A percentile compares a stretch with the other conserved stretches of the same genome.
These are phyloP conservation scores for Nicotiana tabacum DNA, from an alignment of 257 asterid species.

Conservation along the genomic window DNA sequence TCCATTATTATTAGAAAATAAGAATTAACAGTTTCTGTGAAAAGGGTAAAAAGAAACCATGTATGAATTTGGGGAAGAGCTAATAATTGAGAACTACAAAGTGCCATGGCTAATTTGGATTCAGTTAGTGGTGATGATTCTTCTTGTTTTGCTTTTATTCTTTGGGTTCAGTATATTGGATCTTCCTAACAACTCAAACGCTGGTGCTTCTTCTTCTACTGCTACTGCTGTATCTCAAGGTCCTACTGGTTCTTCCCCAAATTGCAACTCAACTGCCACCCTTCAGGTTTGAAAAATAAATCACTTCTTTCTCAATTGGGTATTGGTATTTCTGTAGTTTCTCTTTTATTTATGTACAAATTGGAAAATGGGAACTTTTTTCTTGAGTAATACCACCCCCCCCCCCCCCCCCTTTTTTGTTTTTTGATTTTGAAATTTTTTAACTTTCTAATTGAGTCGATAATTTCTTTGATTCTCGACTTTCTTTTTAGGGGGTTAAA, in stretches of 20 bases:
- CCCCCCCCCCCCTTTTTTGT: background rate
- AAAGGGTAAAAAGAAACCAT: slow-evolving; percentile 5
- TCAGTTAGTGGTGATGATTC: slow-evolving; percentile 56
- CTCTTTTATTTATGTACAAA: background rate
- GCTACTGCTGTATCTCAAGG: slow-evolving; percentile 5
- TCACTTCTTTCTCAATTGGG: background rate
- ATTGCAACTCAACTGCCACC: background rate
- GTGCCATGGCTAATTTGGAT: slow-evolving; percentile 81
- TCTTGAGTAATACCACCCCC: background rate
- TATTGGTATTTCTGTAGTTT: background rate
- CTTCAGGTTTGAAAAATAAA: slow-evolving; percentile 1
- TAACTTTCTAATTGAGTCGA: background rate
- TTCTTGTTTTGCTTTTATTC: slow-evolving; percentile 49
- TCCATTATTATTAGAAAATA: background rate
- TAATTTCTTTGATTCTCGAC: background rate
- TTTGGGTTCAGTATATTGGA: slow-evolving; percentile 48
- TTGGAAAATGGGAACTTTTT: background rate
- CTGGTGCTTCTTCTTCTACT: slow-evolving; percentile 30
- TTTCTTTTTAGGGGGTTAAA: background rate
- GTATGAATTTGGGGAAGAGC: slow-evolving; percentile 66
- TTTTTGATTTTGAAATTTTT: background rate
- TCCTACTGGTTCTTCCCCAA: background rate
- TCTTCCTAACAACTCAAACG: slow-evolving; percentile 17
- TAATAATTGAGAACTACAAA: slow-evolving; percentile 51
- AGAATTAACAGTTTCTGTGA: background rate